Conservation (phyloP, 169 alveolate genomes). For the Sarcocystis neurona region DNA sequence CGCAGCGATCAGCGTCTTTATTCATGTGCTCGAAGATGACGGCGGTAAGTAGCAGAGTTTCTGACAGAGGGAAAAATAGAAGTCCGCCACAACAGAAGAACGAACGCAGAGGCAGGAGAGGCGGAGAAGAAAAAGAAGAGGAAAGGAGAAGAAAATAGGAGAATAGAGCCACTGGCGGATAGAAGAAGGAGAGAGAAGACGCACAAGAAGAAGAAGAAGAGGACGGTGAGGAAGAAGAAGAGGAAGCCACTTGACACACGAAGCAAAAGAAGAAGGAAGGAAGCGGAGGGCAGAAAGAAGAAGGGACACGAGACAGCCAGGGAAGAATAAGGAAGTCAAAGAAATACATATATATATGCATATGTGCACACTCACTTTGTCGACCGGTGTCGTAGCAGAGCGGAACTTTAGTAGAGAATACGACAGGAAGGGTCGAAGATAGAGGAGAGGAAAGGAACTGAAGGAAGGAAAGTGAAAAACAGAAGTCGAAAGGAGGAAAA, state of each 20-base stretch:
- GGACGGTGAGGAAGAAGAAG: not conserved
- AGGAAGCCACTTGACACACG: not conserved
- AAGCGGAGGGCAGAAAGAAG: not conserved
- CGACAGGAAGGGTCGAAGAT: too few species aligned
- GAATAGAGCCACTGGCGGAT: not conserved
- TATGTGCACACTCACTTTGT: too few species aligned
- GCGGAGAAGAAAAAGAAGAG: not conserved
- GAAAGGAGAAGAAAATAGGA: not conserved
- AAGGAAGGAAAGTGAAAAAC: not conserved
- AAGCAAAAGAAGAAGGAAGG: not conserved
- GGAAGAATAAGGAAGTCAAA: too few species aligned
- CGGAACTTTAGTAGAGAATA: too few species aligned
- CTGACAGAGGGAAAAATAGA: too few species aligned
- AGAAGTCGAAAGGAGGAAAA: not conserved
- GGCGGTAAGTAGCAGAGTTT: too few species aligned
- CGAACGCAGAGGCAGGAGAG: not conserved
- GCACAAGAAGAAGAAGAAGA: not conserved
- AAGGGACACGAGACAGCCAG: not conserved
- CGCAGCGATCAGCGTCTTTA: not conserved
- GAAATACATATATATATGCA: too few species aligned
- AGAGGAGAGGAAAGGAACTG: not conserved
- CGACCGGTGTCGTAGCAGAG: too few species aligned
- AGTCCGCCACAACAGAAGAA: too few species aligned
- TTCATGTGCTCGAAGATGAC: slow-evolving; percentile 6
- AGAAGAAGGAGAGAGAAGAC: not conserved